Percentiles rank a stretch among this genome's conserved stretches.
phyloP scores from a whole-genome alignment of 2,329 filamentous ascomycete genomes.

The Fusarium tuaranense region DNA sequence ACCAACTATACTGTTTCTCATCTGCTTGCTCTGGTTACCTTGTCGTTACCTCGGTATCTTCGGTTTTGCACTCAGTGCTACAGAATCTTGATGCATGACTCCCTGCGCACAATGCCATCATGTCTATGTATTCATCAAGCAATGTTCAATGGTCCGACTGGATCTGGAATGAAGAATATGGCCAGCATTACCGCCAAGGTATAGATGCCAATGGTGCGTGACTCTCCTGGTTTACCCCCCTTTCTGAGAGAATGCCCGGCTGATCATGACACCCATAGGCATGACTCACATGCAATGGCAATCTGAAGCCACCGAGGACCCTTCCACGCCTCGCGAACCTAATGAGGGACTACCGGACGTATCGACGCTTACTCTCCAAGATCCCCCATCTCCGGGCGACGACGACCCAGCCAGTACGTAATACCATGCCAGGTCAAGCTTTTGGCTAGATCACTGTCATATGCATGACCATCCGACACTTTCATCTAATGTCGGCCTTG shows the following conservation, averaged over 20 bases:
- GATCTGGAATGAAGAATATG: conserved; percentile 42
- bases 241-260: not conserved
- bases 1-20: not conserved
- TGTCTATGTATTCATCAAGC: conserved; percentile 43
- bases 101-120: conserved; percentile 45
- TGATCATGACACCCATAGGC: conserved; percentile 36
- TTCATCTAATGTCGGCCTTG: not conserved
- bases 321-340: conserved; percentile 23
- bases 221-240: not conserved
- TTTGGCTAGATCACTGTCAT: not conserved
- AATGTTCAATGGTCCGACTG: conserved; percentile 44
- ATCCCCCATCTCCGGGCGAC: conserved; percentile 22
- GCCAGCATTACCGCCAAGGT: conserved; percentile 46
- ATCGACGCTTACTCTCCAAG: conserved; percentile 31
- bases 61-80: conserved; percentile 5
- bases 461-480: not conserved
- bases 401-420: conserved; percentile 40
- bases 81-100: conserved; percentile 15
- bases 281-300: conserved; percentile 43
- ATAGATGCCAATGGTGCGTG: conserved; percentile 45
- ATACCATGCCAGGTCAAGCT: not conserved
- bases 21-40: not conserved
- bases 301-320: conserved; percentile 11
- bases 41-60: not conserved
- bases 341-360: conserved; percentile 38